These are phyloP conservation scores for Kluyveromyces starmeri DNA, from an alignment of 805 yeast species.

Conservation along the genomic window DNA sequence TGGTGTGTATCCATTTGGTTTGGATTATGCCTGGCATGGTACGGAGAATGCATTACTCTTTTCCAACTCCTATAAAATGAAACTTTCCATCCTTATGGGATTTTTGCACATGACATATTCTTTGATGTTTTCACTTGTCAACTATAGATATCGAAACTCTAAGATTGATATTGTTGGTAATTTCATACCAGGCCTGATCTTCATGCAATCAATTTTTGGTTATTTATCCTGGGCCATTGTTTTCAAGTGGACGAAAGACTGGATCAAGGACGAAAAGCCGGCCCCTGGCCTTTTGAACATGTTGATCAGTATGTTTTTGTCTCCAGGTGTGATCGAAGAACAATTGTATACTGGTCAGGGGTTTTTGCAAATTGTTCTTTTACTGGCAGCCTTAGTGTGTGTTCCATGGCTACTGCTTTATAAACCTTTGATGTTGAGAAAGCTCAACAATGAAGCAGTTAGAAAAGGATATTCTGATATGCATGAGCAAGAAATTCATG, in stretches of 20 bases:
- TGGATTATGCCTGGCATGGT: conserved; percentile 97
- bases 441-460: conserved; percentile 42
- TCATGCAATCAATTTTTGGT: conserved; percentile 96
- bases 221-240: conserved; percentile 78
- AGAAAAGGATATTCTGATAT: conserved; percentile 36
- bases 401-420: conserved; percentile 86
- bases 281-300: conserved; percentile 93
- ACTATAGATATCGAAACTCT: conserved; percentile 60
- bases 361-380: conserved; percentile 58
- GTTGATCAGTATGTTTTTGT: conserved; percentile 89
- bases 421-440: conserved; percentile 70
- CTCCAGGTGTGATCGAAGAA: conserved; percentile 85
- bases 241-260: conserved; percentile 91
- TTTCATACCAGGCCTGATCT: conserved; percentile 86
- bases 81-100: conserved; percentile 89
- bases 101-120: conserved; percentile 91
- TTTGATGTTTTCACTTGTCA: conserved; percentile 73
- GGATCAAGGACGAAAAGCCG: conserved; percentile 66
- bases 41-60: conserved; percentile 85
- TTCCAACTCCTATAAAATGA: conserved; percentile 96
- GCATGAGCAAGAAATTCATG: conserved; percentile 27
- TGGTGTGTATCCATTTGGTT: conserved; percentile 74
- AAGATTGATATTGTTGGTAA: conserved; percentile 81
- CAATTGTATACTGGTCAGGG: conserved; percentile 75
- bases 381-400: conserved; percentile 72